Percentiles rank a stretch among this genome's conserved stretches.
These are phyloP conservation scores for Rhodotorula taiwanensis DNA, from an alignment of 768 basidiomycete genomes.

Conservation along the genomic window DNA sequence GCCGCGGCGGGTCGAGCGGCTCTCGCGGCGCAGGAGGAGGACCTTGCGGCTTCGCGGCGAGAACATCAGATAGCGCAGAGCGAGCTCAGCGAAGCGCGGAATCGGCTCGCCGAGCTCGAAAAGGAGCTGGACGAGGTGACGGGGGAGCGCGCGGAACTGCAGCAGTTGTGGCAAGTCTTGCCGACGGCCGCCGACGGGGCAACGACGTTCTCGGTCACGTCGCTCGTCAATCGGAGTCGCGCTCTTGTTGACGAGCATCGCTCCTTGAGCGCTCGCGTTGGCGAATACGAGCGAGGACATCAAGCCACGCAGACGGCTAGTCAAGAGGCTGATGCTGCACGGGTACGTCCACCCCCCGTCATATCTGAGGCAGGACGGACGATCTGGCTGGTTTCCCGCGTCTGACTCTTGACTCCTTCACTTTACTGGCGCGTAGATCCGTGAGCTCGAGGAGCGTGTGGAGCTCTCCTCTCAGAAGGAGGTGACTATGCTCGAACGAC, in stretches of 20 bases:
- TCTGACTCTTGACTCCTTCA: not conserved
- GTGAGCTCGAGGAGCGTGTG: conserved; percentile 69
- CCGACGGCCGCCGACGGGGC: too few relatives aligned
- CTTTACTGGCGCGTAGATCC: conserved; percentile 52
- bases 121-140: not conserved
- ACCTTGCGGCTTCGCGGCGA: not conserved
- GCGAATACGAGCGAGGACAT: too few relatives aligned
- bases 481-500: conserved; percentile 50
- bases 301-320: too few relatives aligned
- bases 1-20: not conserved
- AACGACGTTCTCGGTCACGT: not conserved
- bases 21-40: not conserved
- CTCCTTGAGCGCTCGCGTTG: too few relatives aligned
- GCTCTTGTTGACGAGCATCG: too few relatives aligned
- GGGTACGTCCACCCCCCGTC: conserved; percentile 19
- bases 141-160: not conserved
- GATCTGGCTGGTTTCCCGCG: too few relatives aligned
- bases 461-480: conserved; percentile 52
- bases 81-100: not conserved
- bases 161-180: not conserved
- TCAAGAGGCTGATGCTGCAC: too few relatives aligned
- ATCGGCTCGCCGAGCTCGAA: not conserved
- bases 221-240: too few relatives aligned
- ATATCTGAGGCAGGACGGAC: too few relatives aligned
- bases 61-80: not conserved